Evolutionary conservation across 1,139 yeast genomes (phyloP), one percentile per base, ranked within the genome.

Genomic region (Yamadazyma mexicana): DNA sequence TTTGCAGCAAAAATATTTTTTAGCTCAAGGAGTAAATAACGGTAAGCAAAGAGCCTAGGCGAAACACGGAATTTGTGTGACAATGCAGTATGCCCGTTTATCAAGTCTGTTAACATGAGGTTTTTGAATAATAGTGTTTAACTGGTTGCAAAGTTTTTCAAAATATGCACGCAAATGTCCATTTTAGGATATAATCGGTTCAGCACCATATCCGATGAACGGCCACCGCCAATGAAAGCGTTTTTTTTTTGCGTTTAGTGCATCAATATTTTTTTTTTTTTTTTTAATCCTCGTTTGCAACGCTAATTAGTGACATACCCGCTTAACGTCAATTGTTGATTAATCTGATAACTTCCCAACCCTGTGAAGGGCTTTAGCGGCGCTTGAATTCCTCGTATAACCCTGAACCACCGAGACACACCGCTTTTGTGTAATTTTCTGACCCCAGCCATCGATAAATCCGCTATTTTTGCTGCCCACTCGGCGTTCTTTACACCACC

Each of bases 1-100:
- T 28, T 28, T 28, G 31, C 31, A 28, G 18, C 31, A 16, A 14
- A 26, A 25, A 28, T 11, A 12, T 12, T 16, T 28, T 28, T 28
- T 28, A 11, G 10, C 3, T 7, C 3, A n/a, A 28, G n/a, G n/a
- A n/a, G n/a, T n/a, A n/a, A n/a, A n/a, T n/a, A n/a, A n/a, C n/a
- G n/a, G n/a, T n/a, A n/a, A n/a, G n/a, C n/a, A n/a, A n/a, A n/a
- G n/a, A n/a, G n/a, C n/a, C n/a, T n/a, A n/a, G n/a, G n/a, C n/a
- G n/a, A n/a, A n/a, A n/a, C n/a, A n/a, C n/a, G n/a, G n/a, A n/a
- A n/a, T n/a, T n/a, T n/a, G n/a, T n/a, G n/a, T n/a, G n/a, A n/a
- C n/a, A n/a, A n/a, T n/a, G n/a, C n/a, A n/a, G n/a, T n/a, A n/a
- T n/a, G n/a, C n/a, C n/a, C n/a, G n/a, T n/a, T n/a, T n/a, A n/a